These are phyloP conservation scores for Lizanozyma gosingica DNA, from an alignment of 1,139 yeast species.

Conservation along the genomic window DNA sequence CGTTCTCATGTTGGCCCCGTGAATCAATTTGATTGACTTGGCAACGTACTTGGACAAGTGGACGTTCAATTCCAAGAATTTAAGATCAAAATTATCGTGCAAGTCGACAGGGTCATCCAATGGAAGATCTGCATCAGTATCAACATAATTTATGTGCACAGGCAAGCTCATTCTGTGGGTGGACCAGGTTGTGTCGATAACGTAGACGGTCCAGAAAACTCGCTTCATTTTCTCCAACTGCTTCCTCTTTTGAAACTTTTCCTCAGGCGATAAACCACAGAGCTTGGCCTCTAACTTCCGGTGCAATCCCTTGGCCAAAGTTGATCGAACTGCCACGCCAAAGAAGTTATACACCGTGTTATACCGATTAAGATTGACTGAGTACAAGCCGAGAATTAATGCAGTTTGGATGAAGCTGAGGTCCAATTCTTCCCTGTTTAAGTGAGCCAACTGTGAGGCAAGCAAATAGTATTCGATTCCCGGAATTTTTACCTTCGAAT, in stretches of 20 bases:
- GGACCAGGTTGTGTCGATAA: constrained; percentile 43
- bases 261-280: constrained; percentile 7
- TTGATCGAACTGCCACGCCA: constrained; percentile 41
- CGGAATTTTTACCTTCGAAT: constrained; percentile 13
- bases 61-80: constrained; percentile 27
- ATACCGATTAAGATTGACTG: constrained; percentile 40
- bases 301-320: constrained; percentile 38
- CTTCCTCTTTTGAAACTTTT: constrained; percentile 7
- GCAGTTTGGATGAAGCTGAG: constrained; percentile 37
- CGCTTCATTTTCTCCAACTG: constrained; percentile 32
- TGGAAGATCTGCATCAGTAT: constrained; percentile 43
- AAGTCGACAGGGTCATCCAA: constrained; percentile 23
- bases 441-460: constrained; percentile 31
- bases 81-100: constrained; percentile 24
- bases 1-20: constrained; percentile 30
- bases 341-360: constrained; percentile 41
- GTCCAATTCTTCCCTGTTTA: constrained; percentile 32
- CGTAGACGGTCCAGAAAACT: constrained; percentile 48
- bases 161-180: constrained; percentile 34
- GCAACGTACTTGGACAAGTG: constrained; percentile 32
- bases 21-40: constrained; percentile 23
- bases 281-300: constrained; percentile 17
- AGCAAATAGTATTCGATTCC: constrained; percentile 30
- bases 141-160: constrained; percentile 39
- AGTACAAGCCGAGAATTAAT: constrained; percentile 35